phyloP scores from a whole-genome alignment of 2,329 filamentous ascomycete genomes.

The Colletotrichum sp. region DNA sequence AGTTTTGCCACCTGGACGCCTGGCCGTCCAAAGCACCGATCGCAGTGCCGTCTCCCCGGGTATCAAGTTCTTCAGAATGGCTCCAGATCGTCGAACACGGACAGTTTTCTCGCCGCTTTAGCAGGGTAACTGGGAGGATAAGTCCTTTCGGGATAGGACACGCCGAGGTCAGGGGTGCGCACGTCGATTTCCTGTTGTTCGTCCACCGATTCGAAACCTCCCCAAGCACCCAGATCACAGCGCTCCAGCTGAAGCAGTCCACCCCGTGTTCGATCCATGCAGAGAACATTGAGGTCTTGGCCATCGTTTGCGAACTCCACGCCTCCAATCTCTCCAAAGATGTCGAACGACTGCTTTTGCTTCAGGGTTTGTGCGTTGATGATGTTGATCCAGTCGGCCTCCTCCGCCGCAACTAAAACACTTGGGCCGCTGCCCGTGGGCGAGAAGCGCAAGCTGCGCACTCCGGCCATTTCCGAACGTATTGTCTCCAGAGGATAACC shows the following conservation, averaged over 20 bases:
- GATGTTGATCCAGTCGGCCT: slow-evolving; percentile 74
- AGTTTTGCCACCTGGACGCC: neutral
- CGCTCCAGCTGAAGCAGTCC: slow-evolving; percentile 69
- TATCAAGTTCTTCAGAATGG: slow-evolving; percentile 25
- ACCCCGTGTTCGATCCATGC: slow-evolving; percentile 68
- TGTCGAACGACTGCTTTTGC: slow-evolving; percentile 72
- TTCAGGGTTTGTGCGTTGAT: slow-evolving; percentile 70
- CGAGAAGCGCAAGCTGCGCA: slow-evolving; percentile 74
- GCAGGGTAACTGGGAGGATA: neutral
- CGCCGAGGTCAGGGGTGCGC: neutral
- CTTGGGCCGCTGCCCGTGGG: slow-evolving; percentile 70
- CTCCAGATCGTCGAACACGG: slow-evolving; percentile 23
- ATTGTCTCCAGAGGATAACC: slow-evolving; percentile 58
- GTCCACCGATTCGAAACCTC: neutral
- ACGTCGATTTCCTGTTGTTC: neutral
- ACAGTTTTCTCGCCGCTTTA: neutral
- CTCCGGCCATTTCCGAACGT: slow-evolving; percentile 69
- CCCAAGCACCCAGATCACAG: slow-evolving; percentile 34
- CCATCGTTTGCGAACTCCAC: slow-evolving; percentile 71
- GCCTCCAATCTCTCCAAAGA: slow-evolving; percentile 79
- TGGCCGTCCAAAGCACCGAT: neutral
- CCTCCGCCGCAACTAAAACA: slow-evolving; percentile 75
- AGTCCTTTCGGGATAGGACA: neutral
- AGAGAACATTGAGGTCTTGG: slow-evolving; percentile 70
- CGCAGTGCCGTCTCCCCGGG: neutral